Conservation (phyloP, 75 land plant genomes). For the Adiantum capillusveneris region DNA sequence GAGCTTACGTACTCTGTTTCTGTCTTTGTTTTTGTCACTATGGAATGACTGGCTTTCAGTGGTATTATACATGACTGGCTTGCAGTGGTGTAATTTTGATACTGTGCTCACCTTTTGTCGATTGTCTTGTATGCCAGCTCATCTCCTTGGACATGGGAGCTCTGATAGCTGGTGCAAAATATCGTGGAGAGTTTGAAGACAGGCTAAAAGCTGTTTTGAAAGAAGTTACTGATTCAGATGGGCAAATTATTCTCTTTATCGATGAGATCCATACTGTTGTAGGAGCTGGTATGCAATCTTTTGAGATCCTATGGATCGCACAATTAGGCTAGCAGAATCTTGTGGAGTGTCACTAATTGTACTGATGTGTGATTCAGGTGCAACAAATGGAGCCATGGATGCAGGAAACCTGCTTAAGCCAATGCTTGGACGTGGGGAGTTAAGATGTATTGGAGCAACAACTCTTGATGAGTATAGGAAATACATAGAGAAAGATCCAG, state of each 20-base stretch:
- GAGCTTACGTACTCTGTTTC: too few relatives aligned
- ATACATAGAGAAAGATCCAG: conserved; percentile 95
- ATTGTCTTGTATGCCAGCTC: conserved; percentile 33
- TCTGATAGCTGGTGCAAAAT: conserved; percentile 89
- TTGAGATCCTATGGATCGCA: background rate
- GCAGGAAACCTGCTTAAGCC: conserved; percentile 87
- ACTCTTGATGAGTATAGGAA: conserved; percentile 90
- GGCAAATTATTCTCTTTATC: conserved; percentile 85
- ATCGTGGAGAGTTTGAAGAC: conserved; percentile 92
- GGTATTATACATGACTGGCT: too few relatives aligned
- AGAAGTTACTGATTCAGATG: conserved; percentile 91
- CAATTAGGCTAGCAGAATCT: too few relatives aligned
- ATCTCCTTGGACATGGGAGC: conserved; percentile 93
- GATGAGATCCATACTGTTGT: conserved; percentile 98
- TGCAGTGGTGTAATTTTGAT: too few relatives aligned
- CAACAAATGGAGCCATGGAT: conserved; percentile 94
- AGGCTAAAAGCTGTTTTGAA: conserved; percentile 91
- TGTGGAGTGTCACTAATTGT: background rate
- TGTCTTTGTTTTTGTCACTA: too few relatives aligned
- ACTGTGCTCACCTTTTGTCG: too few relatives aligned
- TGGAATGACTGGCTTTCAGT: too few relatives aligned
- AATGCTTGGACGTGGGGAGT: conserved; percentile 93
- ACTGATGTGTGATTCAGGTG: conserved; percentile 41
- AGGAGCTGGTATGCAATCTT: conserved; percentile 64
- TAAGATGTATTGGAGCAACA: conserved; percentile 92